A percentile compares a stretch with the other conserved stretches of the same genome.
Conservation (phyloP, 2,329 filamentous ascomycete genomes). For the Fusarium pseudoanthophilum region DNA sequence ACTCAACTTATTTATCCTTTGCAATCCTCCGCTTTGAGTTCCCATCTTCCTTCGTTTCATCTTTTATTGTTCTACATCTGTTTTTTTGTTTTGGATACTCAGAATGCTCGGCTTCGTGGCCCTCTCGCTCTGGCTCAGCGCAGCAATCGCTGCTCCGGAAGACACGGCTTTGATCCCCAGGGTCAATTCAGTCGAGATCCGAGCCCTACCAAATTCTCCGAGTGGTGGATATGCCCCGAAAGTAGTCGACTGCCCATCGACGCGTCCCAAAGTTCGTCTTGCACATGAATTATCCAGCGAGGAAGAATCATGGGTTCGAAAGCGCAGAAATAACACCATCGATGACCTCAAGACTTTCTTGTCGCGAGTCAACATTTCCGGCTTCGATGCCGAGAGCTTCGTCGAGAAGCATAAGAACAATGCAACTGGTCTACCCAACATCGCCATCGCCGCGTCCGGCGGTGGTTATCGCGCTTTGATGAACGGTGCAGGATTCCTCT, state of each 20-base stretch:
- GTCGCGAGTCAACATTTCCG: constrained; percentile 74
- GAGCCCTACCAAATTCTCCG: constrained; percentile 19
- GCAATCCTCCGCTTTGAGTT: too few species aligned
- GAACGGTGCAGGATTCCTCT: constrained; percentile 82
- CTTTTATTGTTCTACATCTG: neutral
- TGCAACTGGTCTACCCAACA: constrained; percentile 58
- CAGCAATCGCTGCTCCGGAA: constrained; percentile 5
- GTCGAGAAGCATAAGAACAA: constrained; percentile 57
- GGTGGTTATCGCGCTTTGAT: constrained; percentile 87
- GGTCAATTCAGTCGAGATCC: neutral
- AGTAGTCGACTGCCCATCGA: constrained; percentile 73
- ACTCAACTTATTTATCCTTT: neutral
- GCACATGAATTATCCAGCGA: constrained; percentile 67
- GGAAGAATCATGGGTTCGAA: constrained; percentile 79
- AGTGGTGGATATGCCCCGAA: constrained; percentile 71
- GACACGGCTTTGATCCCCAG: neutral
- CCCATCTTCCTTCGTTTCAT: neutral
- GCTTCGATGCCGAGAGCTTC: constrained; percentile 79
- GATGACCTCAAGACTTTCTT: constrained; percentile 79
- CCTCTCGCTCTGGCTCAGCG: neutral
- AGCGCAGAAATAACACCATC: constrained; percentile 77
- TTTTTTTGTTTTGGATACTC: neutral
- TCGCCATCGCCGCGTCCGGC: constrained; percentile 84
- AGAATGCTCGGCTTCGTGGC: neutral
- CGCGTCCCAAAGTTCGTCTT: constrained; percentile 76